Conservation (phyloP, 306 rosid species). For the Lathyrus tuberosus region DNA sequence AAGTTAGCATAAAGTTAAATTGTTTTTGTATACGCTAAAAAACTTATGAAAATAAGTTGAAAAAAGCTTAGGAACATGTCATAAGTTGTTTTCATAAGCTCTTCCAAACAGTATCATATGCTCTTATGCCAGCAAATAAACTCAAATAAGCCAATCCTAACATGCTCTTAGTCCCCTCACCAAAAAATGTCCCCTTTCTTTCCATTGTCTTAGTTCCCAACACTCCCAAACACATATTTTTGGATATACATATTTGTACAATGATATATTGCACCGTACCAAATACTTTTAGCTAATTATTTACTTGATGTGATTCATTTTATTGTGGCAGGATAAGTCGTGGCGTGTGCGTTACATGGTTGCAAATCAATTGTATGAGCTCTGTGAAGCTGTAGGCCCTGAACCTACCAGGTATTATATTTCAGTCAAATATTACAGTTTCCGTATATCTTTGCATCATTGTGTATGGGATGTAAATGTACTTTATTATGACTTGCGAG, state of each 20-base stretch:
- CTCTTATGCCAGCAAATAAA: too few species aligned
- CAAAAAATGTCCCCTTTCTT: background rate
- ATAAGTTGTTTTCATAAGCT: too few species aligned
- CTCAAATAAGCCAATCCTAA: too few species aligned
- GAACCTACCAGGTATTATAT: slow-evolving; percentile 84
- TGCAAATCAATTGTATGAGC: slow-evolving; percentile 93
- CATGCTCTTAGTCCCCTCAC: background rate
- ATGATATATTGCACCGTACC: background rate
- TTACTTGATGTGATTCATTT: slow-evolving; percentile 8
- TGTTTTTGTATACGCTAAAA: too few species aligned
- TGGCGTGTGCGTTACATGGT: slow-evolving; percentile 99
- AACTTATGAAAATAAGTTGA: too few species aligned
- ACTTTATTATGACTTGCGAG: slow-evolving; percentile 19
- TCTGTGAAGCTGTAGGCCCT: slow-evolving; percentile 98
- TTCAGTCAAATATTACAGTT: slow-evolving; percentile 3
- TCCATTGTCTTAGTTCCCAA: background rate
- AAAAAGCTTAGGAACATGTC: too few species aligned
- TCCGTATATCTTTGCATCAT: slow-evolving; percentile 32
- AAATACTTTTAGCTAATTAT: background rate
- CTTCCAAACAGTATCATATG: too few species aligned
- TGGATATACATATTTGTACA: slow-evolving; percentile 1
- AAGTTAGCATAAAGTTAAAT: too few species aligned
- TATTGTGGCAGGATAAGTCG: slow-evolving; percentile 76
- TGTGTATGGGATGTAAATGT: slow-evolving; percentile 9
- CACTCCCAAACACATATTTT: slow-evolving; percentile 3